These are phyloP conservation scores for Syncephalastrum sp. DNA, from an alignment of 371 early-diverging fungal species.

Conservation along the genomic window DNA sequence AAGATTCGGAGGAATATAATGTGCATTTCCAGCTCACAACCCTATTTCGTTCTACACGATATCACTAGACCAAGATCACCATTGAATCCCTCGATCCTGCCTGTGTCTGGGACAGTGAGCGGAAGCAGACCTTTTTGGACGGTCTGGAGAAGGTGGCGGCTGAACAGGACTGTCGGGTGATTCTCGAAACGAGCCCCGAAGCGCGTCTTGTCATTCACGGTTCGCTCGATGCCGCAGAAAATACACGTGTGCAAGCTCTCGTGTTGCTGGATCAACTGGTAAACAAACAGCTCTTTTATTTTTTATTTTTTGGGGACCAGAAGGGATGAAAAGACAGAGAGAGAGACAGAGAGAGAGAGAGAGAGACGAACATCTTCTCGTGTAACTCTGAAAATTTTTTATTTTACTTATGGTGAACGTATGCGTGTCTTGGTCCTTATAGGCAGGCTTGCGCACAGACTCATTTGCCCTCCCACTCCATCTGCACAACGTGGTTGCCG, in stretches of 20 bases:
- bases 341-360: not conserved
- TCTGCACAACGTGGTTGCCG: constrained; percentile 57
- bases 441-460: constrained; percentile 24
- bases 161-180: constrained; percentile 8
- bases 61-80: constrained; percentile 7
- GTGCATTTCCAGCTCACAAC: too few species aligned
- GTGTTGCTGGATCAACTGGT: constrained; percentile 41
- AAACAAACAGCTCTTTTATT: constrained; percentile 10
- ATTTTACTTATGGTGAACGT: constrained; percentile 2
- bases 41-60: too few species aligned
- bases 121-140: constrained; percentile 2
- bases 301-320: too few species aligned
- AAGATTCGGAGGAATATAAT: too few species aligned
- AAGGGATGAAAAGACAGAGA: not conserved
- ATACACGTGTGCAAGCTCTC: constrained; percentile 27
- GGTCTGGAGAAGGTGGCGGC: constrained; percentile 14
- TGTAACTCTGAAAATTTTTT: constrained; percentile 10
- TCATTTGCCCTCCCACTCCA: constrained; percentile 27
- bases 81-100: constrained; percentile 12
- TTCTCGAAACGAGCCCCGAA: constrained; percentile 7
- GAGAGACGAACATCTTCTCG: constrained; percentile 1
- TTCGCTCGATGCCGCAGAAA: constrained; percentile 24
- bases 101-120: constrained; percentile 6
- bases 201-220: constrained; percentile 26
- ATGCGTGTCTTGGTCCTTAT: constrained; percentile 1